Conservation (phyloP, 2,329 filamentous ascomycete species). For the Coniella vitis region DNA sequence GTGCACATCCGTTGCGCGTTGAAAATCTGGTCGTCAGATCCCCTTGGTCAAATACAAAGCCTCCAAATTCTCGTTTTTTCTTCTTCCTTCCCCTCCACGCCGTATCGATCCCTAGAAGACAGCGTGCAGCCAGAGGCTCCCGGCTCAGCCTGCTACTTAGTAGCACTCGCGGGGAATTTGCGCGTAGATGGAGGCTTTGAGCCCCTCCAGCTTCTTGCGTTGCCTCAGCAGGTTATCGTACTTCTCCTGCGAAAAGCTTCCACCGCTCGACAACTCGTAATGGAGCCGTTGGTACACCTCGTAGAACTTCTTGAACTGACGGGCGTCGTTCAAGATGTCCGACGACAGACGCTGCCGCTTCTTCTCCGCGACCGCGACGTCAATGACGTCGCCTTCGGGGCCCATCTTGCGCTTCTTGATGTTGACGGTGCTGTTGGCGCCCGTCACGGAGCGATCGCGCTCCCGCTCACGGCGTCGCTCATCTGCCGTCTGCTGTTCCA, state of each 20-base stretch:
- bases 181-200: slow-evolving; percentile 53
- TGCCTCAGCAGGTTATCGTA: slow-evolving; percentile 46
- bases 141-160: not conserved
- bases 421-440: slow-evolving; percentile 20
- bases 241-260: slow-evolving; percentile 45
- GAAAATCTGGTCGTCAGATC: too few species aligned
- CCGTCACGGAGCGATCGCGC: slow-evolving; percentile 19
- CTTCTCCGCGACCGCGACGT: slow-evolving; percentile 25
- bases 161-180: slow-evolving; percentile 29
- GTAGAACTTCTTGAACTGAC: slow-evolving; percentile 50
- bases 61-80: not conserved
- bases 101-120: too few species aligned
- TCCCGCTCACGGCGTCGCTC: slow-evolving; percentile 16
- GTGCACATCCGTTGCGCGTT: too few species aligned
- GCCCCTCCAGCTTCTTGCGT: slow-evolving; percentile 44
- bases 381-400: slow-evolving; percentile 16
- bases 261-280: slow-evolving; percentile 43
- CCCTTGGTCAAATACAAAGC: too few species aligned
- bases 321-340: slow-evolving; percentile 46
- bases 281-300: slow-evolving; percentile 51
- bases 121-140: not conserved
- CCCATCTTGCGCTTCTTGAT: slow-evolving; percentile 22
- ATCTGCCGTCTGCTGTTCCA: slow-evolving; percentile 37
- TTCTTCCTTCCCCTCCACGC: not conserved
- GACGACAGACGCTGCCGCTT: slow-evolving; percentile 37